phyloP scores from a whole-genome alignment of 2,329 filamentous ascomycete genomes.

The Fusarium virguliforme region DNA sequence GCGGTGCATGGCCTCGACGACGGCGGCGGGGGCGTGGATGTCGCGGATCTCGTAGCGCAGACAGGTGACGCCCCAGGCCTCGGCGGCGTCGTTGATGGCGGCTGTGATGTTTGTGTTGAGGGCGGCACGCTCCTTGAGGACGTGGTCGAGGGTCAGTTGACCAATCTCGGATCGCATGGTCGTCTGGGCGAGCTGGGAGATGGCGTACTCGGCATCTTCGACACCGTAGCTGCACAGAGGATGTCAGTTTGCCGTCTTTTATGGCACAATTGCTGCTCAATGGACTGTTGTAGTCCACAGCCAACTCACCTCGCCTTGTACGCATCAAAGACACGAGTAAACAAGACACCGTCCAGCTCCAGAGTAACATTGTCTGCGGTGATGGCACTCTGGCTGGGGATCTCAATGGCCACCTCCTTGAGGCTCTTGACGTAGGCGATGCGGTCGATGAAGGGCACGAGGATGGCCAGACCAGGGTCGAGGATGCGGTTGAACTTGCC shows the following conservation, averaged over 20 bases:
- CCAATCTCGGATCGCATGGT: conserved; percentile 99
- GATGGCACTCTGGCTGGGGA: conserved; percentile 97
- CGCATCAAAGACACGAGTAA: conserved; percentile 96
- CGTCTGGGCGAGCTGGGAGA: conserved; percentile 96
- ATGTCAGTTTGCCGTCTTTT: conserved; percentile 25
- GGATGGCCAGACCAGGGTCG: conserved; percentile 89
- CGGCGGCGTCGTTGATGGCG: conserved; percentile 97
- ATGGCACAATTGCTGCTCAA: not conserved
- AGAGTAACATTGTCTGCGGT: conserved; percentile 98
- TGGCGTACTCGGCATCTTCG: conserved; percentile 98
- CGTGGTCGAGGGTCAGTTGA: conserved; percentile 95
- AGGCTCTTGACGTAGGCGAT: conserved; percentile 98
- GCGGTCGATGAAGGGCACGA: conserved; percentile 92
- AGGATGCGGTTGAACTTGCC: conserved; percentile 96
- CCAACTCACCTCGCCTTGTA: conserved; percentile 89
- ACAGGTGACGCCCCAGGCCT: conserved; percentile 97
- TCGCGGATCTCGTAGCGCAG: conserved; percentile 98
- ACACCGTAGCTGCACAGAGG: conserved; percentile 83
- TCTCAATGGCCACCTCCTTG: conserved; percentile 97
- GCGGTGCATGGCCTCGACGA: conserved; percentile 98
- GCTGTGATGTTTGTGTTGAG: conserved; percentile 99
- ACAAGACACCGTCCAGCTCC: conserved; percentile 95
- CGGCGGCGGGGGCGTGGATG: conserved; percentile 93
- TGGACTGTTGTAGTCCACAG: not conserved
- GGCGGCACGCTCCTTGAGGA: conserved; percentile 95